Evolutionary conservation across 2,329 filamentous ascomycete genomes (phyloP), one percentile per base, ranked within the genome.

Genomic region (Bipolaris oryzae): DNA sequence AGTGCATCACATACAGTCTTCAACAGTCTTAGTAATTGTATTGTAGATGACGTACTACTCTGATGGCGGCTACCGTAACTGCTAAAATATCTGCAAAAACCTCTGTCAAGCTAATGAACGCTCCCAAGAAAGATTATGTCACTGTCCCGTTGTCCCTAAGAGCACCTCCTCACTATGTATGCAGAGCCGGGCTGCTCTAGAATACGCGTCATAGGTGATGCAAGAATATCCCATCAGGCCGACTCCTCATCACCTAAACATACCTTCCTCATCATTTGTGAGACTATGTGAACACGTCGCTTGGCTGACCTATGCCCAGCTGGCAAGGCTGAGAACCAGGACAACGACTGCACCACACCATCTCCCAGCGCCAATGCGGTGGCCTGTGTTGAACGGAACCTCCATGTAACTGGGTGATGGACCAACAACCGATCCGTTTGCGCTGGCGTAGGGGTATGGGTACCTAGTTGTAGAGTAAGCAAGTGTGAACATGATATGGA

Each of bases 11-110:
- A 31, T 51, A 45, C 37, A 33, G 21, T 51, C 7, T 16, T 53
- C 42, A 39, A 55, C 45, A 62, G 63, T 62, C 64, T 31, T 55
- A 52, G 44, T 59, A 59, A 62, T 53, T 37, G 61, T 66, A 56
- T 54, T 66, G 34, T 66, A 63, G 65, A 71, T 69, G 57, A 63
- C 53, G 66, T 72, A 56, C 62, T 68, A 58, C 38, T 63, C 55
- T 63, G 50, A 60, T 53, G 50, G 43, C 60, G 63, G 66, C 63
- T 63, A 47, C 64, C 43, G 23, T 69, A 72, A 59, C 55, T 71
- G 33, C 55, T 72, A 73, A 61, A 64, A 73, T 67, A 64, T 72
- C 55, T 63, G 60, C 63, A 53, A 52, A 60, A 61, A 71, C 61
- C 35, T 60, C 61, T 72, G 59, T 52, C 53, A 53, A 62, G 60